Percentiles rank a stretch among this genome's conserved stretches.
Conservation (phyloP, 805 yeast genomes). For the Candida yuanshanica region DNA sequence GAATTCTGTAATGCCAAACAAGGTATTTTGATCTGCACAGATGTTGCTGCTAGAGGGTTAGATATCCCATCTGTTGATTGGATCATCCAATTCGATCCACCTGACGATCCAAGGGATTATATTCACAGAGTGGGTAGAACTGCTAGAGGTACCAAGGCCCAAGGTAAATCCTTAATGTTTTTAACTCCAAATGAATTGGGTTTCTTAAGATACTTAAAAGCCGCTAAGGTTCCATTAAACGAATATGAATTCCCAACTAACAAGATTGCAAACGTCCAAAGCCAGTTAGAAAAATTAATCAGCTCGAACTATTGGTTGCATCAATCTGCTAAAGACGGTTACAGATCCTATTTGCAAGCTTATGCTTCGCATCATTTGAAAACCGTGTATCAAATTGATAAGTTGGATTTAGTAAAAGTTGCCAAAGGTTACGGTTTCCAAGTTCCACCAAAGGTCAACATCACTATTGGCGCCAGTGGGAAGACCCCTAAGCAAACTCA, state of each 20-base stretch:
- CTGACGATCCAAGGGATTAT: conserved; percentile 99
- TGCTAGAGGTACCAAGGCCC: conserved; percentile 87
- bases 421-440: conserved; percentile 94
- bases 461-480: conserved; percentile 91
- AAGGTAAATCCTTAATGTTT: conserved; percentile 93
- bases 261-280: conserved; percentile 94
- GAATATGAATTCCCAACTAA: conserved; percentile 94
- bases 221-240: conserved; percentile 95
- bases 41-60: conserved; percentile 98
- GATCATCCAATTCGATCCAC: conserved; percentile 99
- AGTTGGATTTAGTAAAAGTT: conserved; percentile 87
- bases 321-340: conserved; percentile 95
- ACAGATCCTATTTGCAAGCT: conserved; percentile 93
- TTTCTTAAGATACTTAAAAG: conserved; percentile 87
- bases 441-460: conserved; percentile 94
- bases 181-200: conserved; percentile 92
- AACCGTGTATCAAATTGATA: conserved; percentile 94
- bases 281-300: conserved; percentile 85
- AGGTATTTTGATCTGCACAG: conserved; percentile 92
- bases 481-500: conserved; percentile 37
- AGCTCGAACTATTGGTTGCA: conserved; percentile 91
- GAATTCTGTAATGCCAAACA: conserved; percentile 96
- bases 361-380: conserved; percentile 95
- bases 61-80: conserved; percentile 99
- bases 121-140: conserved; percentile 99